Base-by-base conservation (phyloP, 2,329 filamentous ascomycete genomes). In the Fusarium anthophilum region DNA sequence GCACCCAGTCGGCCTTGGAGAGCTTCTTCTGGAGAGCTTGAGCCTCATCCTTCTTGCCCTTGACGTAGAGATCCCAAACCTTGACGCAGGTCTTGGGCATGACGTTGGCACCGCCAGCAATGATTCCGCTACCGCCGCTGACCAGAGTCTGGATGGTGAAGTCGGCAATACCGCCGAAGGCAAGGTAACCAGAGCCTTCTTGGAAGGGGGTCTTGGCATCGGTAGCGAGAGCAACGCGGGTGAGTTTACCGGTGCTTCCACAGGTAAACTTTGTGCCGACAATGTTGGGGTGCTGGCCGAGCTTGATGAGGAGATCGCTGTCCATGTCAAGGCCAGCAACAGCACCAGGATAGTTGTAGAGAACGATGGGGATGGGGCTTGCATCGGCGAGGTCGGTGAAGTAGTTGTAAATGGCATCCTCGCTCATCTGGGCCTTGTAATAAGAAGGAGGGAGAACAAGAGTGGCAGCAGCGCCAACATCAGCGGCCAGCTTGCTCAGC, bases 321-420 rank as follows among this genome's bases (percentile, higher is more conserved):
- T 96, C 94, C 90, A 97, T 92, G 82, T 97, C 94, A 79, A 97
- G 93, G 57, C 94, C 94, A 11, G 93, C 89, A 11, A 96, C 94
- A 56, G 94, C 94, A 58, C 94, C 94, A 2, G 94, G 94, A 85
- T 96, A 97, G 86, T 97, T 97, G 89, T 97, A 97, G 54, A 97
- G 86, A 73, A 97, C 89, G 62, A 97, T 82, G n/a, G 94, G 93
- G 14, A 96, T 84, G 10, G 93, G 92, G 57, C 91, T 93, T 44
- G 82, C 87, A 81, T 96, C 92, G 54, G 94, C 94, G 10, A 97
- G 93, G 63, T 88, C 87, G 63, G 86, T 89, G 85, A 92, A 95
- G 85, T 93, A 95, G 76, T 92, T 89, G 79, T 91, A 88, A 66
- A 97, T 87, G 69, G 93, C 88, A 57, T 91, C 88, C 77, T 95